These are phyloP conservation scores for Phytophthora pinifolia DNA, from an alignment of 352 stramenopile species.

Conservation along the genomic window DNA sequence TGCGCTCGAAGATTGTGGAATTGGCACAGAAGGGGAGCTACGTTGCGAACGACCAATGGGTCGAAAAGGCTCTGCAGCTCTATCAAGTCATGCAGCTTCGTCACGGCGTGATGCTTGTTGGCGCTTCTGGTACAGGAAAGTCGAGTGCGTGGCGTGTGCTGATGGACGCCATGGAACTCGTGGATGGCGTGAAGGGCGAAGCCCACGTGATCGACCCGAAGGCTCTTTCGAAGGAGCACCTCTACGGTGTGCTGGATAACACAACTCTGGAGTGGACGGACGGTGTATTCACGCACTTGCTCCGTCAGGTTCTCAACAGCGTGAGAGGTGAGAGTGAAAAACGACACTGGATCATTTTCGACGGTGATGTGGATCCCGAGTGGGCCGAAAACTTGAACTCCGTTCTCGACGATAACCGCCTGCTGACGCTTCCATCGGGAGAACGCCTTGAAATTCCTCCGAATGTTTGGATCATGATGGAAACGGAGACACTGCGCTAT, in stretches of 20 bases:
- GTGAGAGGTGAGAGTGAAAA: slow-evolving; percentile 96
- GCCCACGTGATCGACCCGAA: slow-evolving; percentile 99
- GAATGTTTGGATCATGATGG: slow-evolving; percentile 99
- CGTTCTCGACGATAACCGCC: slow-evolving; percentile 99
- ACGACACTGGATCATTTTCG: slow-evolving; percentile 99
- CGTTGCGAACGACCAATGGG: slow-evolving; percentile 90
- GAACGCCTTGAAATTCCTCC: slow-evolving; percentile 97
- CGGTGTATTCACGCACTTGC: slow-evolving; percentile 97
- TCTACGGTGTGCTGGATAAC: slow-evolving; percentile 99
- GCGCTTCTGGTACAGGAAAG: slow-evolving; percentile 96
- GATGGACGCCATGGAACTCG: slow-evolving; percentile 91
- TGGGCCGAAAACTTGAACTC: slow-evolving; percentile 99
- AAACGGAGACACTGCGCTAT: slow-evolving; percentile 98
- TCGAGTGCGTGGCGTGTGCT: slow-evolving; percentile 94
- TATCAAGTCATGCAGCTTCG: slow-evolving; percentile 98
- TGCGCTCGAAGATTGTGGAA: slow-evolving; percentile 90
- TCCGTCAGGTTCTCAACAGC: slow-evolving; percentile 97
- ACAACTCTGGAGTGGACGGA: slow-evolving; percentile 99
- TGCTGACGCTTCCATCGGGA: slow-evolving; percentile 98
- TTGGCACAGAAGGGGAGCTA: slow-evolving; percentile 91
- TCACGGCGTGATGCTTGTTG: slow-evolving; percentile 99
- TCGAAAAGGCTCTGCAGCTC: slow-evolving; percentile 99
- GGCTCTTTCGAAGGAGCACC: slow-evolving; percentile 96
- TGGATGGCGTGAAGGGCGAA: slow-evolving; percentile 97
- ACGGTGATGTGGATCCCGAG: slow-evolving; percentile 99